Evolutionary conservation across 2,329 filamentous ascomycete species (phyloP).

Genomic region (Chaetomiaceae sp.): DNA sequence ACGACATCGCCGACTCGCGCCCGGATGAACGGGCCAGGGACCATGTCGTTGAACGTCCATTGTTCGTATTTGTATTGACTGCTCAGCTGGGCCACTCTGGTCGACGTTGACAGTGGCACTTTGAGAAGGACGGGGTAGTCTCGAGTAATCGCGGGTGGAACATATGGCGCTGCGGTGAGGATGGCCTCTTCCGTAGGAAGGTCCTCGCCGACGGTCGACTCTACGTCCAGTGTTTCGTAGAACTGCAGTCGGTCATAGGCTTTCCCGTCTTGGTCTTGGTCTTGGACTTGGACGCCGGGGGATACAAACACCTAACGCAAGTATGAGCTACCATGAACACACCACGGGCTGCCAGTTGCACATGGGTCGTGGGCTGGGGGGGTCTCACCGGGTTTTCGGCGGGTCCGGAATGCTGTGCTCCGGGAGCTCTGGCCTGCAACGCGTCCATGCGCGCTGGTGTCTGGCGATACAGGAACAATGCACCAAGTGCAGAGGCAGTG

Average conservation of each 20-base stretch:
- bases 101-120: neutral
- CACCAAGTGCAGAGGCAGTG: neutral
- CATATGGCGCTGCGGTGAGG: constrained; percentile 10
- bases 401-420: too few relatives aligned
- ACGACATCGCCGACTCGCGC: constrained; percentile 12
- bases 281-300: neutral
- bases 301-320: neutral
- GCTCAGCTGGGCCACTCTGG: constrained; percentile 8
- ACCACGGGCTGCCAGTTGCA: too few relatives aligned
- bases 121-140: constrained; percentile 5
- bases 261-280: neutral
- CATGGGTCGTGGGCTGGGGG: too few relatives aligned
- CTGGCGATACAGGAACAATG: neutral
- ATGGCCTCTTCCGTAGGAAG: constrained; percentile 10
- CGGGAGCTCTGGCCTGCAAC: neutral
- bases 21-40: constrained; percentile 15
- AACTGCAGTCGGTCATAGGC: neutral
- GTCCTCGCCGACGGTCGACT: neutral
- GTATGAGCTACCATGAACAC: neutral
- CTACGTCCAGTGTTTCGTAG: neutral
- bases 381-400: neutral
- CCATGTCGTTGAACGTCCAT: constrained; percentile 14
- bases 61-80: constrained; percentile 15
- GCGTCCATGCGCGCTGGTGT: neutral
- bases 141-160: constrained; percentile 8